A percentile compares a stretch with the other conserved stretches of the same genome.
Evolutionary conservation across 2,329 filamentous ascomycete genomes (phyloP).

Genomic region (Diatrype stigma): DNA sequence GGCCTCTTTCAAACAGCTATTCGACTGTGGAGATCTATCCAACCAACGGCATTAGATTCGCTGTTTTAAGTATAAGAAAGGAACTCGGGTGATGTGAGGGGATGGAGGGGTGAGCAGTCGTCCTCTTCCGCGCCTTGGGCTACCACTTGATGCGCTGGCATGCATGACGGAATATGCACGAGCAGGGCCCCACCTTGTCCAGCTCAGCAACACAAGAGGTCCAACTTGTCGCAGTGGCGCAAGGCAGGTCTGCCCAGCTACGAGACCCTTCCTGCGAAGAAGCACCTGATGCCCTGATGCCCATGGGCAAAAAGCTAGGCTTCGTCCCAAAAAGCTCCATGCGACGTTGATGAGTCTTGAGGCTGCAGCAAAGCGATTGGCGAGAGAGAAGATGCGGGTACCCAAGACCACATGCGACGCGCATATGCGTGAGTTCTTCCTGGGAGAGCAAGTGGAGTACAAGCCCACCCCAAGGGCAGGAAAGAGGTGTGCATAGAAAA

Average conservation of each 20-base stretch:
- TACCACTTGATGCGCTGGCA: constrained; percentile 51
- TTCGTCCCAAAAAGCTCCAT: constrained; percentile 15
- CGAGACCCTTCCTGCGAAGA: constrained; percentile 10
- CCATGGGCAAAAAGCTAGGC: constrained; percentile 18
- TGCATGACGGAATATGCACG: constrained; percentile 58
- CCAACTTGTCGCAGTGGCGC: constrained; percentile 28
- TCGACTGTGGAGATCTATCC: constrained; percentile 35
- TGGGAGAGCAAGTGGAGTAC: constrained; percentile 23
- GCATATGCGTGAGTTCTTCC: constrained; percentile 23
- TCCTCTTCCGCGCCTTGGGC: constrained; percentile 38
- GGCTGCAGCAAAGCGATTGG: constrained; percentile 25
- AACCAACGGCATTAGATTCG: constrained; percentile 38
- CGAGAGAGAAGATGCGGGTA: constrained; percentile 20
- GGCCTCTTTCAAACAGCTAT: constrained; percentile 25
- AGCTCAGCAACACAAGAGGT: constrained; percentile 34
- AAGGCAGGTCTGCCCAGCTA: constrained; percentile 28
- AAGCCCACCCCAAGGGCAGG: constrained; percentile 16
- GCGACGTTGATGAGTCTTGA: constrained; percentile 16
- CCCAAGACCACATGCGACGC: constrained; percentile 22
- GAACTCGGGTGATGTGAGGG: constrained; percentile 32
- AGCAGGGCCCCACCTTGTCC: constrained; percentile 40
- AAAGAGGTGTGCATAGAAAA: constrained; percentile 27
- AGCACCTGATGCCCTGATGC: constrained; percentile 19
- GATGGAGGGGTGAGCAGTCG: constrained; percentile 27
- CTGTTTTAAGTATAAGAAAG: constrained; percentile 35